Evolutionary conservation across 2,329 filamentous ascomycete species (phyloP), one percentile per base, ranked within the genome.

Genomic region (Kalmusia sp.): DNA sequence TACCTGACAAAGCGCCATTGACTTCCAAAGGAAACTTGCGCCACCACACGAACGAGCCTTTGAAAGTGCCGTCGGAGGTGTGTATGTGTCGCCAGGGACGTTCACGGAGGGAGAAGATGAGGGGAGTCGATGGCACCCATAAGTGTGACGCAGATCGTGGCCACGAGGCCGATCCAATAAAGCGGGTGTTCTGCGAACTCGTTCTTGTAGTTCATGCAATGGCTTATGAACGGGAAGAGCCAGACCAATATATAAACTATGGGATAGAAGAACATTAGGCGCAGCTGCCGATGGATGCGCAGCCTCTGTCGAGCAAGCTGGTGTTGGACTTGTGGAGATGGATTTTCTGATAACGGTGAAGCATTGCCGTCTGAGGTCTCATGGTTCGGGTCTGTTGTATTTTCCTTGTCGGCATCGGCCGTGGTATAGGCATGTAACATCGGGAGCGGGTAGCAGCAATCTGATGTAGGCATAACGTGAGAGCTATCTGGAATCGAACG

Each of bases 211-310:
- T 80, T 80, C 44, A 87, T 73, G 44, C 86, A 79, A 68, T 92
- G 87, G 2, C 80, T 79, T 2, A 87, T 75, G 62, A 92, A 90
- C 0, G 90, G 90, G 6, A 90, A 75, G 3, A 89, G 74, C 90
- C 90, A 93, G 59, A 91, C 84, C 4, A 84, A 72, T 17, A 90
- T 79, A 71, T 93, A 93, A 3, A 89, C 82, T 15, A 88, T 69
- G 0, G 90, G 90, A 69, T 93, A 93, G 41, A 92, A 85, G 73
- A 93, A 91, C 15, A 92, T 79, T 25, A 89, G 82, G 27, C 87
- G 84, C 2, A 92, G 80, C 64, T 92, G 89, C 8, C 87, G 83
- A 38, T 84, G 82, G 53, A 90, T 87, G 52, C 82, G 83, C 14
- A 81, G 76, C 11, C 85, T 81, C 7, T 81, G 62, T 7, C 55